Evolutionary conservation across 2,329 filamentous ascomycete genomes (phyloP), one percentile per base, ranked within the genome.

Genomic region (Colletotrichum costaricense): DNA sequence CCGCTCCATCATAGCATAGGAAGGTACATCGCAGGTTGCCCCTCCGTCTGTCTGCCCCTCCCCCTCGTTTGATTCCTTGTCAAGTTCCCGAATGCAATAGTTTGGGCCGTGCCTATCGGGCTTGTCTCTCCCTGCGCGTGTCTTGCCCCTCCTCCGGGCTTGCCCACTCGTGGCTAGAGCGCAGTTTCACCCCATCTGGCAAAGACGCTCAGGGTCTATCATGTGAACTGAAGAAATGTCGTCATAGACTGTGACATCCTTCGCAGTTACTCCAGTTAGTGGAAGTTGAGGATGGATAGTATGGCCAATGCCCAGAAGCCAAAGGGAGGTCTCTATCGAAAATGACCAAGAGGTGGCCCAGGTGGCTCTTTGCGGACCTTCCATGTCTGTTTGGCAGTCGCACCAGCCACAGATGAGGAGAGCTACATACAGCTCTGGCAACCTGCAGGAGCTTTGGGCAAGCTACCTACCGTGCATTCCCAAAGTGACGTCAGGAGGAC

Each of bases 201-300:
- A 73, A 66, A 56, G 60, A 62, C 67, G 71, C 67, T 68, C 63
- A 74, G 68, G 72, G 72, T 74, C 72, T 74, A 68, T 74, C 72
- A 74, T 74, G 72, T 72, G 72, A 74, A 73, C 46, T 63, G 57
- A 55, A 72, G 63, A 52, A 72, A 73, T 74, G 72, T 63, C 72
- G 72, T 74, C 72, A 74, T 74, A 72, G 72, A 74, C 58, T 64
- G 19, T 46, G 35, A n/a, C 22, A 19, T 56, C 22, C 57, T 58
- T 72, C 26, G 54, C 26, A 42, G 69, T 52, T 49, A 35, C 49
- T 60, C 46, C 54, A 65, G 46, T 70, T 42, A 62, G 46, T 30
- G 38, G 54, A 8, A 19, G 38, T 9, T 46, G 42, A 14, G 49
- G 52, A 46, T 56, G 58, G 60, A 65, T 52, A 30, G 60, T 54